Conservation (phyloP, 2,329 filamentous ascomycete species). For the Penicillium digitatum region DNA sequence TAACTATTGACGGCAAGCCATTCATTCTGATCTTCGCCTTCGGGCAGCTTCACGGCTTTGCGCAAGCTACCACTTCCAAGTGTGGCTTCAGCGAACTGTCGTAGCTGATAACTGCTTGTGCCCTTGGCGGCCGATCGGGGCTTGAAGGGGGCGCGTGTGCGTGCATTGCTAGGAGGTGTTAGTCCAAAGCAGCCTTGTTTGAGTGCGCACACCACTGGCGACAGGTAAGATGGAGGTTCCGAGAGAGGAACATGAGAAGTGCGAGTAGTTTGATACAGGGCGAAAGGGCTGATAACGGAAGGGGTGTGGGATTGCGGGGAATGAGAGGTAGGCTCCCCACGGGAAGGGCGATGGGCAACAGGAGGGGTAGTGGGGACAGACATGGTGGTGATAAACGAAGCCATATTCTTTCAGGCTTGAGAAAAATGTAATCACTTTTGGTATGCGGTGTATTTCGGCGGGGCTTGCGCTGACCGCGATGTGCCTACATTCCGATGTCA, state of each 20-base stretch:
- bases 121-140: conserved; percentile 80
- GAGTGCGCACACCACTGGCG: conserved; percentile 34
- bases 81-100: conserved; percentile 97
- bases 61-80: conserved; percentile 89
- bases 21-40: conserved; percentile 96
- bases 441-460: conserved; percentile 18
- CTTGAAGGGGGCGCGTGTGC: conserved; percentile 86
- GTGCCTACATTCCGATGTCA: conserved; percentile 28
- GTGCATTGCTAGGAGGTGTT: conserved; percentile 65
- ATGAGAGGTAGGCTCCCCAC: conserved; percentile 23
- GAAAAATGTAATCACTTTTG: conserved; percentile 3
- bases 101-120: conserved; percentile 85
- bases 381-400: conserved; percentile 78
- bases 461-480: conserved; percentile 20
- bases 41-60: conserved; percentile 94
- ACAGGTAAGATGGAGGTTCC: conserved; percentile 36
- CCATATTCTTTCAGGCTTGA: conserved; percentile 49
- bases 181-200: conserved; percentile 40
- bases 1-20: conserved; percentile 96
- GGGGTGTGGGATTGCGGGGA: conserved; percentile 15
- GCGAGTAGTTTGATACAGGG: conserved; percentile 32
- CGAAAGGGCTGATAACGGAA: conserved; percentile 25
- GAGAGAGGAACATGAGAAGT: conserved; percentile 27
- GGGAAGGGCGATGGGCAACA: conserved; percentile 30
- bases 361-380: conserved; percentile 52